Evolutionary conservation across 768 basidiomycete species (phyloP).

Genomic region (Sporobolomyces roseus): DNA sequence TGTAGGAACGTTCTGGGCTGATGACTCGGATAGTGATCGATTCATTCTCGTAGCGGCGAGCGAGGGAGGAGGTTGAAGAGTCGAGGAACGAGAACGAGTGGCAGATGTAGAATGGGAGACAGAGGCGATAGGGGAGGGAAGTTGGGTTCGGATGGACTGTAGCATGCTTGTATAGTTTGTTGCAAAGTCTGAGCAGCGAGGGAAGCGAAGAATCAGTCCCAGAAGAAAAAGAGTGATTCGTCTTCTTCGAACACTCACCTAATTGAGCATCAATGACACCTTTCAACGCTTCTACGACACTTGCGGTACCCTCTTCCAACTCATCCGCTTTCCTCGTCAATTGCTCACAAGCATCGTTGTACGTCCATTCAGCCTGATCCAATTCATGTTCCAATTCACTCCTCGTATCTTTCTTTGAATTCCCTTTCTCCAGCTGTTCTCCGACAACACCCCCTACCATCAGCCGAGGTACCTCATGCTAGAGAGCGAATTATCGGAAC

Average conservation of each 20-base stretch:
- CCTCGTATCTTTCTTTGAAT: slow-evolving; percentile 15
- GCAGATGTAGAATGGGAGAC: too few relatives aligned
- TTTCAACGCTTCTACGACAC: background rate
- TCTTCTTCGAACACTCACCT: background rate
- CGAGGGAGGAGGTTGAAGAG: background rate
- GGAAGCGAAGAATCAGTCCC: background rate
- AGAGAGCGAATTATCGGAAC: too few relatives aligned
- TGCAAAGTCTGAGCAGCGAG: background rate
- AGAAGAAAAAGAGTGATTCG: background rate
- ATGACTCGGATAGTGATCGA: slow-evolving; percentile 29
- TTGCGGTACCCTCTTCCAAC: background rate
- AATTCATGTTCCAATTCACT: slow-evolving; percentile 27
- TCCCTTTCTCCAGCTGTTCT: slow-evolving; percentile 23
- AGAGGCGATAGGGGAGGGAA: background rate
- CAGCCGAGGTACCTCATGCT: too few relatives aligned
- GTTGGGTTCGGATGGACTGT: background rate
- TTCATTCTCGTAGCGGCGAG: slow-evolving; percentile 15
- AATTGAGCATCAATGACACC: slow-evolving; percentile 17
- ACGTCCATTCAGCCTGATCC: slow-evolving; percentile 9
- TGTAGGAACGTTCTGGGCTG: background rate
- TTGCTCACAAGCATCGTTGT: background rate
- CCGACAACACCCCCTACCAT: background rate
- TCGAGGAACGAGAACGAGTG: slow-evolving; percentile 3
- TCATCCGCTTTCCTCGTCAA: background rate
- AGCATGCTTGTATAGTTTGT: slow-evolving; percentile 1